These are phyloP conservation scores for Phyllosticta ampelicida DNA, from an alignment of 2,329 filamentous ascomycete genomes.

Conservation along the genomic window DNA sequence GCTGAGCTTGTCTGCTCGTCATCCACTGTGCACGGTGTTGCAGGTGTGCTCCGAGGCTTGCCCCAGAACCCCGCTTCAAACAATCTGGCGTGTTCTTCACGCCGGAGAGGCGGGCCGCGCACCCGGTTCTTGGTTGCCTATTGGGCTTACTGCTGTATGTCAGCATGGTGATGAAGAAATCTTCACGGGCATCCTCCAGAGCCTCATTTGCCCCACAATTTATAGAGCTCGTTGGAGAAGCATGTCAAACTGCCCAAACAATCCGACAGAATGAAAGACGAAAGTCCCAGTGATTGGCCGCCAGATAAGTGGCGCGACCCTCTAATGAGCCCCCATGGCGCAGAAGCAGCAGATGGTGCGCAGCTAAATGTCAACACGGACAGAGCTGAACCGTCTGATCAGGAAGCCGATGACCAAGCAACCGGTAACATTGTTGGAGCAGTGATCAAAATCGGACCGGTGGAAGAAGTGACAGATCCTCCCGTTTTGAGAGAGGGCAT, in stretches of 20 bases:
- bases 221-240: background rate
- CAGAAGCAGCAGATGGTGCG: background rate
- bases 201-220: background rate
- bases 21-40: background rate
- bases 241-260: background rate
- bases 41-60: background rate
- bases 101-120: background rate
- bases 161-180: background rate
- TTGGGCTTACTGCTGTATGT: background rate
- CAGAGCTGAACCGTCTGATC: background rate
- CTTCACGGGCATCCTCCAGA: background rate
- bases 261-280: background rate
- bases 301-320: background rate
- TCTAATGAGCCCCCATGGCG: background rate
- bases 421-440: background rate
- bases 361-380: background rate
- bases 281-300: background rate
- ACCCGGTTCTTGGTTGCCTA: background rate
- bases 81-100: background rate
- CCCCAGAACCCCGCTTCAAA: background rate
- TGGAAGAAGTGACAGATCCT: slow-evolving; percentile 2
- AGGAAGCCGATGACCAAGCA: background rate
- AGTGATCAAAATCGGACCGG: background rate
- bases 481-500: background rate
- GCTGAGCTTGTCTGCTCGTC: background rate